Conservation (phyloP, 495 filamentous ascomycete genomes). For the Cudoniella acicularis region DNA sequence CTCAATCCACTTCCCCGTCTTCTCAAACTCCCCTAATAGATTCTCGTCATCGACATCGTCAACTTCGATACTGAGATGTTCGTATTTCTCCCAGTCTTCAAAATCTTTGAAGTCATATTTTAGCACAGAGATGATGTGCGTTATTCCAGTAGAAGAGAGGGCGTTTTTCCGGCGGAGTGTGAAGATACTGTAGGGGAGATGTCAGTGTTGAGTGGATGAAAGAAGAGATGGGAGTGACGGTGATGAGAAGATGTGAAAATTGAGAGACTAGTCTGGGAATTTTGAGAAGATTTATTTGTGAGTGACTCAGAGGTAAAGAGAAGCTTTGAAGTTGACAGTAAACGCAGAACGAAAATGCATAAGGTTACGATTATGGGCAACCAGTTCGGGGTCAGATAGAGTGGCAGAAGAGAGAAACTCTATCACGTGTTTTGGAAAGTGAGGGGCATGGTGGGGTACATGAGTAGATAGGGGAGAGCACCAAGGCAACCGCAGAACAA, state of each 20-base stretch:
- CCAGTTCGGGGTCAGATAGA: neutral
- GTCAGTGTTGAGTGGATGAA: neutral
- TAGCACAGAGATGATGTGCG: conserved; percentile 85
- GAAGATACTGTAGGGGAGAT: conserved; percentile 57
- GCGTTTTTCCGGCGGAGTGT: conserved; percentile 61
- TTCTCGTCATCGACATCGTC: conserved; percentile 88
- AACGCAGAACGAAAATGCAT: neutral
- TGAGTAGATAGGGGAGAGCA: too few relatives aligned
- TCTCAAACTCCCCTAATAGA: conserved; percentile 72
- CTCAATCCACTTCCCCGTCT: conserved; percentile 77
- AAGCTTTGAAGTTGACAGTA: neutral
- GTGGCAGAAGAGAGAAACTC: neutral
- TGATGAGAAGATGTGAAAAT: too few relatives aligned
- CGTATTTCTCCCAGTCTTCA: conserved; percentile 50
- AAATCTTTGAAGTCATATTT: conserved; percentile 45
- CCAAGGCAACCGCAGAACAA: conserved; percentile 3
- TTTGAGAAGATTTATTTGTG: too few relatives aligned
- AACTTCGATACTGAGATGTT: conserved; percentile 75
- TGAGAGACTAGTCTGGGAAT: too few relatives aligned
- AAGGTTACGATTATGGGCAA: too few relatives aligned
- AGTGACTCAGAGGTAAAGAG: too few relatives aligned
- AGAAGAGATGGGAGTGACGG: neutral
- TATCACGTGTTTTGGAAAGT: neutral
- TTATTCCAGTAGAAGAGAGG: conserved; percentile 70
- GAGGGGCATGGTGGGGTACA: neutral